Evolutionary conservation across 2,329 filamentous ascomycete species (phyloP), one percentile per base, ranked within the genome.

Genomic region (Hypoxylon sp.): DNA sequence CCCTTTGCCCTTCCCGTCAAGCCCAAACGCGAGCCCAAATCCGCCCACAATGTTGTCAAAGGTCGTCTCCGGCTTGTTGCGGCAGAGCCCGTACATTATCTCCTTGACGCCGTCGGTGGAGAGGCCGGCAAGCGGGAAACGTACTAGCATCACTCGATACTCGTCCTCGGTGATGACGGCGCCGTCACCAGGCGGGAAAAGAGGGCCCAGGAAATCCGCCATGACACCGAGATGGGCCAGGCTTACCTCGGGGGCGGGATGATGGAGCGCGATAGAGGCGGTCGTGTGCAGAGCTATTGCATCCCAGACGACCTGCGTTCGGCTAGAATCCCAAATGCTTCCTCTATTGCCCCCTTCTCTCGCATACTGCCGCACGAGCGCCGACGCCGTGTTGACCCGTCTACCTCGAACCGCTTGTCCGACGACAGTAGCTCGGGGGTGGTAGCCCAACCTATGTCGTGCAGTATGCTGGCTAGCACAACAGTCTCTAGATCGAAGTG

Each of bases 401-500:
- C 63, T 31, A 68, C 59, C 53, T 68, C 66, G 49, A 67, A 67
- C 2, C 66, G 49, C 45, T 58, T 63, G 20, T 58, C 63, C 1
- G 21, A 41, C 2, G 62, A 62, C 2, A 43, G 2, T 4, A 62
- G 26, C 11, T 26, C 46, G 17, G 45, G 40, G 11, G 55, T 55
- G 1, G 23, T 43, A 11, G 60, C 55, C 64, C 64, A 68, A 20
- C 66, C 66, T 59, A 68, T 60, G 23, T 66, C 66, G 27, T 67
- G 66, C 17, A 68, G 41, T 4, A 67, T 23, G 33, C 48, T 51
- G 9, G 63, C 60, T 10, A 67, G 43, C 17, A 65, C 63, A 9
- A 65, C 54, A 26, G 48, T 50, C 29, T 65, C 65, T 15, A 60
- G 47, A 31, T 64, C 58, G 35, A 57, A 35, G 15, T 9, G 3